Percentiles rank a stretch among this genome's conserved stretches.
Conservation (phyloP, 2,329 filamentous ascomycete species). For the Phialophora chinensis region DNA sequence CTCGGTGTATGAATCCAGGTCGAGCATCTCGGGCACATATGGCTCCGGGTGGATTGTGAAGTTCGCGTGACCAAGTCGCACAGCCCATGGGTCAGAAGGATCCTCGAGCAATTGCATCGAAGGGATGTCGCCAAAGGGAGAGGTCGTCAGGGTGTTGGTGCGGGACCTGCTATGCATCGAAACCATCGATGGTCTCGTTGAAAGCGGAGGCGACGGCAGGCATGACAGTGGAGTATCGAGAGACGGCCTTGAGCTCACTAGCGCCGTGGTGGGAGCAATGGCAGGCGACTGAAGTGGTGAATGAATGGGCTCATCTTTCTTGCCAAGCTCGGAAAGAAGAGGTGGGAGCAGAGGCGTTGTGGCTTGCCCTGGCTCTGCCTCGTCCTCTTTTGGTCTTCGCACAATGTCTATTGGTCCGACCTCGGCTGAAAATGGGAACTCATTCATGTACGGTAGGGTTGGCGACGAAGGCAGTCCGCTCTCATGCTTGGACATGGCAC, state of each 20-base stretch:
- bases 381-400: slow-evolving; percentile 55
- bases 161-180: slow-evolving; percentile 67
- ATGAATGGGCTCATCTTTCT: slow-evolving; percentile 64
- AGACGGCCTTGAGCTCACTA: slow-evolving; percentile 52
- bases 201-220: slow-evolving; percentile 73
- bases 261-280: slow-evolving; percentile 65
- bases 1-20: slow-evolving; percentile 65
- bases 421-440: slow-evolving; percentile 55
- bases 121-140: slow-evolving; percentile 63
- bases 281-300: slow-evolving; percentile 88
- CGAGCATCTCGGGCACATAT: slow-evolving; percentile 70
- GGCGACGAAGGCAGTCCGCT: slow-evolving; percentile 66
- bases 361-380: slow-evolving; percentile 68
- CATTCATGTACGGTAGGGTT: slow-evolving; percentile 66
- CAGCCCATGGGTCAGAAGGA: slow-evolving; percentile 77
- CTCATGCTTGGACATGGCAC: slow-evolving; percentile 53
- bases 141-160: slow-evolving; percentile 55
- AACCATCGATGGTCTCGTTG: slow-evolving; percentile 75
- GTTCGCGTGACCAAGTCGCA: slow-evolving; percentile 87
- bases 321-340: slow-evolving; percentile 66
- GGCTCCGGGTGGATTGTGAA: slow-evolving; percentile 85
- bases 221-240: slow-evolving; percentile 56
- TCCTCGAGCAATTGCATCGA: slow-evolving; percentile 68
- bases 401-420: slow-evolving; percentile 59
- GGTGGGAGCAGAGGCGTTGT: slow-evolving; percentile 87